Base-by-base conservation (phyloP, 2,329 filamentous ascomycete genomes). In the Talaromyces pinophilus region DNA sequence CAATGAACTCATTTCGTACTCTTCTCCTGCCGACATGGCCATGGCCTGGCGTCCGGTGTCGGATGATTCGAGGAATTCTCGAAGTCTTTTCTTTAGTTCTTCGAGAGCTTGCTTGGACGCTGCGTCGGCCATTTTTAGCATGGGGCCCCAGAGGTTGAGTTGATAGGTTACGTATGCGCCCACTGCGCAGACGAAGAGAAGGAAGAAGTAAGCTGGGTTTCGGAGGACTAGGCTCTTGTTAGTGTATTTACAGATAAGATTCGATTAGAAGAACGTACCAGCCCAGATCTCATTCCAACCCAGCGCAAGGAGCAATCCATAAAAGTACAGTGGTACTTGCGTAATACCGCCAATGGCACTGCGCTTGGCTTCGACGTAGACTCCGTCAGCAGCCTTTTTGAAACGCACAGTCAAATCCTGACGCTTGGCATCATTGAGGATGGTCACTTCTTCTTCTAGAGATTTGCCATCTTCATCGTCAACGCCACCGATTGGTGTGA, bases 201-300 rank as follows among this genome's bases (percentile, higher is more conserved):
- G 87, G 74, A 99, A 82, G 82, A 97, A 97, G 77, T 97, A 93
- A 69, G 96, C 82, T 0, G 95, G 95, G 79, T 98, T 98, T 71
- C 93, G 92, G 50, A 98, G 85, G 42, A 99, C 95, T 97, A 35
- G 19, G 28, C 17, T 2, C n/a, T 59, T 13, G 42, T 44, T 19
- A 65, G 33, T n/a, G 38, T 13, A 19, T 22, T 28, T 40, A n/a
- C 42, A 50, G 5, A 25, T 38, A 19, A 13, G 11, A 25, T 19
- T 25, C 8, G n/a, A 50, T 54, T 22, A n/a, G 4, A 22, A 48
- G 48, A 61, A 61, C 91, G 85, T 85, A 96, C 93, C 92, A 74
- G 93, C 92, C 71, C 96, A 83, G 69, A 99, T 93, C 80, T 99
- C 95, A 79, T 99, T 99, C 95, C 95, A 99, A n/a, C 95, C 95